A percentile compares a stretch with the other conserved stretches of the same genome.
Conservation (phyloP, 371 early-diverging fungal genomes). For the Mucor plumbeus region DNA sequence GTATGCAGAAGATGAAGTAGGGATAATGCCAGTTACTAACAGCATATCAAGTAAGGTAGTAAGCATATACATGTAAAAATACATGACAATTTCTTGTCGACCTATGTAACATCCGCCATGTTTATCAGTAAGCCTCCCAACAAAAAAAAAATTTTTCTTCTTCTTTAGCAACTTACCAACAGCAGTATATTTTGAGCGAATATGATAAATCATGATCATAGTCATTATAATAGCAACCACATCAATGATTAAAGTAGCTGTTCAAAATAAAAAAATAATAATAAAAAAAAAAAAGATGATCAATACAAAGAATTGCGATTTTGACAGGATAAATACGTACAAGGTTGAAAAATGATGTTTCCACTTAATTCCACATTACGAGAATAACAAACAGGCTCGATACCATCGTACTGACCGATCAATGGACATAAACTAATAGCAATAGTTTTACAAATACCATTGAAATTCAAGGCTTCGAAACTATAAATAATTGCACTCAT, state of each 20-base stretch:
- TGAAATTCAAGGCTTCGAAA: constrained; percentile 64
- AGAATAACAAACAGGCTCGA: constrained; percentile 90
- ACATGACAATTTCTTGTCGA: constrained; percentile 92
- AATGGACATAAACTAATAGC: constrained; percentile 89
- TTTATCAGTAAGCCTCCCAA: background rate
- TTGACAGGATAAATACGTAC: constrained; percentile 41
- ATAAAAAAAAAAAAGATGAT: background rate
- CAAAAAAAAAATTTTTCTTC: background rate
- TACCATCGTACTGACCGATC: constrained; percentile 73
- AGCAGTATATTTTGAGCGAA: constrained; percentile 91
- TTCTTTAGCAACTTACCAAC: constrained; percentile 62
- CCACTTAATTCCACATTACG: constrained; percentile 85
- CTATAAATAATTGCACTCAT: constrained; percentile 51
- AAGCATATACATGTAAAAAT: constrained; percentile 86
- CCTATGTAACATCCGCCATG: constrained; percentile 41
- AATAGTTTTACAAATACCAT: constrained; percentile 82
- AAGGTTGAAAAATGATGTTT: constrained; percentile 87
- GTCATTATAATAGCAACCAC: constrained; percentile 88
- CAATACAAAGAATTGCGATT: background rate
- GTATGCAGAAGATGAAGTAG: constrained; percentile 71
- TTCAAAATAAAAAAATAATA: background rate
- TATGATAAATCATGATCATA: constrained; percentile 89
- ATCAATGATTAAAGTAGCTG: constrained; percentile 79
- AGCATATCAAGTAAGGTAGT: constrained; percentile 79
- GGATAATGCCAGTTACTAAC: constrained; percentile 81